A percentile compares a stretch with the other conserved stretches of the same genome.
Conservation (phyloP, 2,329 filamentous ascomycete genomes). For the Phyllosticta paracitricarpa region DNA sequence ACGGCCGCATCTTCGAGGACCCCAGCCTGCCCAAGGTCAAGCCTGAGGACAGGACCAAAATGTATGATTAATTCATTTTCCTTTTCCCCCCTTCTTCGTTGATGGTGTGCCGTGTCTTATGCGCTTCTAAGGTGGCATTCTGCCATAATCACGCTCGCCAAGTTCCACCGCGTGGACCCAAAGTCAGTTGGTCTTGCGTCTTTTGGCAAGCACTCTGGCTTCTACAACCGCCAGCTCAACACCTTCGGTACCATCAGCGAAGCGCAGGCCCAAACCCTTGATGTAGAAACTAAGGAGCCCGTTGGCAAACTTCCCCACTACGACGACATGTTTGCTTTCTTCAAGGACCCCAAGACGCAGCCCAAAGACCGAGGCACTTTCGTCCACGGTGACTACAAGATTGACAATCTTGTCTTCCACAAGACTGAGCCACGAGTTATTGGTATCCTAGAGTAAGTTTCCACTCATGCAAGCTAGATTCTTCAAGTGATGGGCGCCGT, state of each 20-base stretch:
- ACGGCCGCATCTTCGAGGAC: conserved; percentile 89
- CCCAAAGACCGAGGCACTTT: conserved; percentile 69
- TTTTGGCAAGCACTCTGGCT: conserved; percentile 66
- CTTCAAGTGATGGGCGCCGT: conserved; percentile 76
- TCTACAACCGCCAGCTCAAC: conserved; percentile 76
- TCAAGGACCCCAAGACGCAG: conserved; percentile 57
- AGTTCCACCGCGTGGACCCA: conserved; percentile 68
- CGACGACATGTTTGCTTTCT: conserved; percentile 69
- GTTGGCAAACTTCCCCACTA: conserved; percentile 82
- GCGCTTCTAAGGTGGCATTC: conserved; percentile 58
- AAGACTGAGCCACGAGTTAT: conserved; percentile 80
- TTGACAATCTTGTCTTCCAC: conserved; percentile 58
- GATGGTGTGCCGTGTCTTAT: not conserved
- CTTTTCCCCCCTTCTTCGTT: not conserved
- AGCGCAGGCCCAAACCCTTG: conserved; percentile 64
- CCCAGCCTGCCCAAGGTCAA: conserved; percentile 66
- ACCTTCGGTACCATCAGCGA: conserved; percentile 73
- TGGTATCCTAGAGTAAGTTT: conserved; percentile 70
- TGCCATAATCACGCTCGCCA: conserved; percentile 72
- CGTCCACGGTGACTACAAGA: conserved; percentile 96
- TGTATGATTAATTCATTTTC: conserved; percentile 40
- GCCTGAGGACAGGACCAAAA: conserved; percentile 57
- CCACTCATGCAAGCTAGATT: conserved; percentile 55
- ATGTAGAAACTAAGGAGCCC: conserved; percentile 63
- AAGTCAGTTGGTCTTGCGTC: conserved; percentile 54